Conservation (phyloP, 2,329 filamentous ascomycete species). For the Penicillium sp. region DNA sequence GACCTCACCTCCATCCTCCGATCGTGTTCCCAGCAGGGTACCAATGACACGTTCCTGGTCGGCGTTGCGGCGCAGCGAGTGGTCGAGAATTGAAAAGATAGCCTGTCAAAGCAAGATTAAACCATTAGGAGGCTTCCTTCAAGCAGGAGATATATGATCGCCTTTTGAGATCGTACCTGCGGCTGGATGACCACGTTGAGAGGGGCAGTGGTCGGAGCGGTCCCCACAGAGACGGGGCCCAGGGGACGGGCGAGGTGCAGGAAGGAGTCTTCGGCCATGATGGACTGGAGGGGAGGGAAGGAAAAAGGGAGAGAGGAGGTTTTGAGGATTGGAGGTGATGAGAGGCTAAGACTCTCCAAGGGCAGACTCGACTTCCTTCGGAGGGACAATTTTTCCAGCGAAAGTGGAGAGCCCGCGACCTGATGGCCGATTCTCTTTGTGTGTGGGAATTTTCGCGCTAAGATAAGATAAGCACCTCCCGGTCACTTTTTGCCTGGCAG, state of each 20-base stretch:
- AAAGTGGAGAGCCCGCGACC: conserved; percentile 36
- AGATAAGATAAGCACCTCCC: conserved; percentile 49
- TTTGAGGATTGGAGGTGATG: conserved; percentile 7
- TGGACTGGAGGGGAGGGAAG: conserved; percentile 51
- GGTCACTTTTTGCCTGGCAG: neutral
- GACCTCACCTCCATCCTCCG: conserved; percentile 95
- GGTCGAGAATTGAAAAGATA: conserved; percentile 74
- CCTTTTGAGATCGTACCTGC: conserved; percentile 65
- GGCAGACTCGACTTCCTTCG: conserved; percentile 26
- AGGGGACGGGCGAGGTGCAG: conserved; percentile 92
- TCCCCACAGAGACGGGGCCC: conserved; percentile 76
- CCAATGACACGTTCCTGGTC: conserved; percentile 97
- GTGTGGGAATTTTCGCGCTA: conserved; percentile 54
- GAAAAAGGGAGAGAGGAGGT: conserved; percentile 31
- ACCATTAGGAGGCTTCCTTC: conserved; percentile 21
- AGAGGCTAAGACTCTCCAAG: conserved; percentile 16
- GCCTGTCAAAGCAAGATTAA: conserved; percentile 49
- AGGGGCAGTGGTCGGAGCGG: conserved; percentile 84
- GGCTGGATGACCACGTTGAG: conserved; percentile 94
- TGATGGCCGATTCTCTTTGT: conserved; percentile 41
- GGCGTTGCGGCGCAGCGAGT: conserved; percentile 87
- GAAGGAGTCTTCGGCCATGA: conserved; percentile 86
- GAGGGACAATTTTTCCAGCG: conserved; percentile 36
- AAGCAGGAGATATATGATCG: conserved; percentile 1
- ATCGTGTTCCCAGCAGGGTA: conserved; percentile 87